These are phyloP conservation scores for Crithidia bombi DNA, from an alignment of 208 protist genomes.

Conservation along the genomic window DNA sequence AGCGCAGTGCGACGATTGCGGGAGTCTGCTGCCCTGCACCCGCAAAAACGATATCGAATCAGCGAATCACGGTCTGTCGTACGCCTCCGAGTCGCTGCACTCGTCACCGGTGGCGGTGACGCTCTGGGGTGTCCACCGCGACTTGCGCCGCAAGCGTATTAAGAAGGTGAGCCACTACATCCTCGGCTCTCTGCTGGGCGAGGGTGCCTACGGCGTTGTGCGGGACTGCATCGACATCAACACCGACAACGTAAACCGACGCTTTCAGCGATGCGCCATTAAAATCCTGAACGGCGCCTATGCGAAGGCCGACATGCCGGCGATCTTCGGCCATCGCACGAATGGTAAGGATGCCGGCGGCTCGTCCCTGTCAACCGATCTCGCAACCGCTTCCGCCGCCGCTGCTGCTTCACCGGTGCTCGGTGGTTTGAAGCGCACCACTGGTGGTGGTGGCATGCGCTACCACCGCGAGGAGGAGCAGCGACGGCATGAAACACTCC, in stretches of 20 bases:
- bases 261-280: constrained; percentile 54
- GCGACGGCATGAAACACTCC: constrained; percentile 28
- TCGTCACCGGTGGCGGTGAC: constrained; percentile 49
- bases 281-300: constrained; percentile 43
- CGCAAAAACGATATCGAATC: background rate
- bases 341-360: background rate
- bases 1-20: no score
- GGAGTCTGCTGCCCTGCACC: no score
- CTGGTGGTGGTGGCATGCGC: constrained; percentile 11
- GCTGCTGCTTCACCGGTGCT: background rate
- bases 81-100: constrained; percentile 11
- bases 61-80: background rate
- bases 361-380: background rate
- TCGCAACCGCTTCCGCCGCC: background rate
- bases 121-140: constrained; percentile 42
- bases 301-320: constrained; percentile 3
- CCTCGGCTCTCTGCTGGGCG: constrained; percentile 76
- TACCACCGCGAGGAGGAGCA: constrained; percentile 33
- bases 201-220: constrained; percentile 77
- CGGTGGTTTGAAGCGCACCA: constrained; percentile 17
- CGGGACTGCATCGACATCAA: constrained; percentile 79
- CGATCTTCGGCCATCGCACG: constrained; percentile 8
- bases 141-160: constrained; percentile 73
- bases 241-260: constrained; percentile 41
- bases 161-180: constrained; percentile 88